Evolutionary conservation across 345 rosid species (phyloP).

Genomic region (Xanthoceras sorbifolium): DNA sequence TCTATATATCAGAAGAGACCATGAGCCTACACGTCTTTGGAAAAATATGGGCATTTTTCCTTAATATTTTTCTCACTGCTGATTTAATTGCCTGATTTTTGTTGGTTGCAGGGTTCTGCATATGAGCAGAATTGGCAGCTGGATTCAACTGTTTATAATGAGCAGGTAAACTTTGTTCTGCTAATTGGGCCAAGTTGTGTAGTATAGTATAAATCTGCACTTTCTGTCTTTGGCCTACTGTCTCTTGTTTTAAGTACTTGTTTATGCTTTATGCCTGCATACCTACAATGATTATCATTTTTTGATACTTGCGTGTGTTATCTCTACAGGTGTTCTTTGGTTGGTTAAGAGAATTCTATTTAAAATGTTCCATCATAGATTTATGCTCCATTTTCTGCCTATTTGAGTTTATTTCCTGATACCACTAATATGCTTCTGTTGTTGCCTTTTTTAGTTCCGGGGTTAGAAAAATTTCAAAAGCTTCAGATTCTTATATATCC

Average conservation of each 20-base stretch:
- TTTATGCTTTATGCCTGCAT: constrained; percentile 1
- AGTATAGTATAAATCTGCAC: not conserved
- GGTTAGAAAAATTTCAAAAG: not conserved
- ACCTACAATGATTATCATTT: not conserved
- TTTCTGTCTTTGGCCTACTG: not conserved
- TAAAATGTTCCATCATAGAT: not conserved
- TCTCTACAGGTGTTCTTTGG: not conserved
- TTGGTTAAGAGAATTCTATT: not conserved
- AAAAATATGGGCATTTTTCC: constrained; percentile 12
- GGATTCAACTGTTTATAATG: constrained; percentile 60
- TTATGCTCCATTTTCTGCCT: not conserved
- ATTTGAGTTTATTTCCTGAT: not conserved
- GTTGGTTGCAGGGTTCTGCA: constrained; percentile 68
- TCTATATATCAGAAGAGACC: constrained; percentile 25
- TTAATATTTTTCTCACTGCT: constrained; percentile 12
- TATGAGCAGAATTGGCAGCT: constrained; percentile 82
- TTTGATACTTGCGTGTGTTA: not conserved
- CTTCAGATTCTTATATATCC: not conserved
- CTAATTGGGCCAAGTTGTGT: constrained; percentile 2
- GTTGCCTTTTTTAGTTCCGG: not conserved
- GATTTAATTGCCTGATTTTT: constrained; percentile 25
- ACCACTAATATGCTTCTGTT: not conserved
- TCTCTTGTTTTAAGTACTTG: not conserved
- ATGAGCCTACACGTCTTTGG: constrained; percentile 10
- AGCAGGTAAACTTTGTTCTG: constrained; percentile 59